Evolutionary conservation across 2,329 filamentous ascomycete genomes (phyloP).

Genomic region (Emergomyces orientalis): DNA sequence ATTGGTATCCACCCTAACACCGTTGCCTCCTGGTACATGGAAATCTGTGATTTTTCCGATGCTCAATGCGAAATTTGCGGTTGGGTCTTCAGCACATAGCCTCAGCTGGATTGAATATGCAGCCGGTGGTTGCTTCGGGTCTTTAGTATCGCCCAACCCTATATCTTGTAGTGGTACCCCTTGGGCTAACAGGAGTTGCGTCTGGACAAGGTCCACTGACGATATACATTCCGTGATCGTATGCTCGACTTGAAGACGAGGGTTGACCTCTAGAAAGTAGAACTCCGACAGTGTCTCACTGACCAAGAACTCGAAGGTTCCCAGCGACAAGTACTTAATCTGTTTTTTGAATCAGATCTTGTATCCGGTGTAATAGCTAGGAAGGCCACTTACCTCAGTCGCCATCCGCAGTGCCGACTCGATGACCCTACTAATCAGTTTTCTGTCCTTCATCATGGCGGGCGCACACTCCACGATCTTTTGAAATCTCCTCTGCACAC

Average conservation of each 20-base stretch:
- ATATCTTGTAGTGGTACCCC: constrained; percentile 36
- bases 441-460: constrained; percentile 40
- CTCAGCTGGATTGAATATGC: constrained; percentile 48
- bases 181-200: constrained; percentile 47
- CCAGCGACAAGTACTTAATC: constrained; percentile 49
- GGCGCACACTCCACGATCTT: constrained; percentile 54
- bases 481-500: constrained; percentile 51
- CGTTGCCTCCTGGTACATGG: constrained; percentile 48
- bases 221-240: constrained; percentile 52
- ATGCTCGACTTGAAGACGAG: constrained; percentile 53
- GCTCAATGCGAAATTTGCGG: constrained; percentile 46
- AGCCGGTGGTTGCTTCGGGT: constrained; percentile 30
- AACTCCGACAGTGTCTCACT: constrained; percentile 42
- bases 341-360: constrained; percentile 20
- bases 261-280: constrained; percentile 54
- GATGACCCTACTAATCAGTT: constrained; percentile 42
- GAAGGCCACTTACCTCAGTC: constrained; percentile 28
- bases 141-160: constrained; percentile 22
- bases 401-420: constrained; percentile 47
- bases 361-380: neutral
- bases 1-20: constrained; percentile 49
- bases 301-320: constrained; percentile 57
- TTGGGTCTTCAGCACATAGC: constrained; percentile 49
- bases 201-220: constrained; percentile 46
- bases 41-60: constrained; percentile 51